Percentiles rank a stretch among this genome's conserved stretches.
Conservation (phyloP, 345 rosid species). For the Citrus sinensis region DNA sequence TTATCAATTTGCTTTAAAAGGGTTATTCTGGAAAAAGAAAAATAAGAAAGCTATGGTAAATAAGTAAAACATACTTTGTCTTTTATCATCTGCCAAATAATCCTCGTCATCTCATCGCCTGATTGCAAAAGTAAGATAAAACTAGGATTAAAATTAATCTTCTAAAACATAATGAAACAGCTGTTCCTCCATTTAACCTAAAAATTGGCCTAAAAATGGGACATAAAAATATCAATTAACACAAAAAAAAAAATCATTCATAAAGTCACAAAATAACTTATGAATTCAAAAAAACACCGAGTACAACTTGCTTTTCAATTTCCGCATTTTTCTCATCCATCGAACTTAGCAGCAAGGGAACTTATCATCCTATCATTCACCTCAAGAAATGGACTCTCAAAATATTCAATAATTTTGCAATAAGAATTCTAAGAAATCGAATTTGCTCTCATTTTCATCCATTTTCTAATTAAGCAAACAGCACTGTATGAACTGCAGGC, state of each 20-base stretch:
- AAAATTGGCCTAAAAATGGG: background rate
- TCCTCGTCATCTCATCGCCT: conserved; percentile 98
- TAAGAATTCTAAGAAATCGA: background rate
- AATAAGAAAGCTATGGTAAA: background rate
- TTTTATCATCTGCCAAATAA: conserved; percentile 84
- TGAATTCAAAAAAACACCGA: background rate
- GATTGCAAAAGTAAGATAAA: background rate
- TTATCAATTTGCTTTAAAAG: background rate
- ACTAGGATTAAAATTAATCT: background rate
- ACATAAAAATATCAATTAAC: background rate
- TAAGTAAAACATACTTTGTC: conserved; percentile 53
- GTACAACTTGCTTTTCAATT: background rate
- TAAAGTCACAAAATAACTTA: background rate
- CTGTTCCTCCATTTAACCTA: background rate
- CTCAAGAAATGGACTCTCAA: background rate
- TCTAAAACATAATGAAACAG: background rate
- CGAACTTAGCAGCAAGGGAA: background rate
- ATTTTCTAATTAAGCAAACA: background rate
- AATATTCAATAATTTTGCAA: background rate
- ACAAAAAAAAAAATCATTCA: too few species aligned
- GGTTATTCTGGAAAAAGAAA: conserved; percentile 2
- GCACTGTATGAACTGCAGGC: background rate
- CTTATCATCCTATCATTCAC: background rate
- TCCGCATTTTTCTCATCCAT: background rate
- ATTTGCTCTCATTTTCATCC: background rate